Base-by-base conservation (phyloP, 805 yeast species). In the Nakazawaea sp. region DNA sequence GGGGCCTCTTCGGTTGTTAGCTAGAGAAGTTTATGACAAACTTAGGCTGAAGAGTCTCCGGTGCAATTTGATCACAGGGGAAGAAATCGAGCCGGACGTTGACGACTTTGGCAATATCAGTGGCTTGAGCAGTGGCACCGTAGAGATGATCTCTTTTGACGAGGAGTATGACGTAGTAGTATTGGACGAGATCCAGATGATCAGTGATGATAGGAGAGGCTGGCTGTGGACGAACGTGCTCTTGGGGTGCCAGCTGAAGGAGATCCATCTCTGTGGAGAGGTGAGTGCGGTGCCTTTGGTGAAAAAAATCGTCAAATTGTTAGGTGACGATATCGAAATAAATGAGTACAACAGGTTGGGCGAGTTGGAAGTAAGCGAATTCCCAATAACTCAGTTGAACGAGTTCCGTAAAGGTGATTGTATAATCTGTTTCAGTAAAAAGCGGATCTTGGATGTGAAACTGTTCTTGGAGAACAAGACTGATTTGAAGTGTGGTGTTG, bases 121-220 rank as follows among this genome's bases (percentile, higher is more conserved):
- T 5, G 72, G 75, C 1, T 57, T 88, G 13, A 77, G 90, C 1
- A 76, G 92, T 9, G 95, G 97, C 3, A 92, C 98, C 0, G 81
- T 90, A 15, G 98, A 92, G 53, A 90, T 92, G 97, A 67, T 87
- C 15, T 83, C 89, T n/a, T 46, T 77, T 29, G 64, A 63, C 32
- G 72, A 68, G 27, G 68, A 71, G 26, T 76, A 81, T 68, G 98
- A 92, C 46, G 81, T 88, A 17, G 89, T 92, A 36, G 89, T 92
- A 16, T 72, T 92, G 19, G 98, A 92, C 62, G 98, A 92, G 55
- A 90, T 92, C 45, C 98, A 92, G 56, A 88, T 92, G 97, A 77
- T 92, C 47, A 77, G 75, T 2, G 96, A 89, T 51, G 62, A 64
- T 6, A 62, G 61, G 13, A 61, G 99, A 45, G 99, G 99, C 0